These are phyloP conservation scores for Haplosporangium gracile DNA, from an alignment of 192 early-diverging fungal species.

Conservation along the genomic window DNA sequence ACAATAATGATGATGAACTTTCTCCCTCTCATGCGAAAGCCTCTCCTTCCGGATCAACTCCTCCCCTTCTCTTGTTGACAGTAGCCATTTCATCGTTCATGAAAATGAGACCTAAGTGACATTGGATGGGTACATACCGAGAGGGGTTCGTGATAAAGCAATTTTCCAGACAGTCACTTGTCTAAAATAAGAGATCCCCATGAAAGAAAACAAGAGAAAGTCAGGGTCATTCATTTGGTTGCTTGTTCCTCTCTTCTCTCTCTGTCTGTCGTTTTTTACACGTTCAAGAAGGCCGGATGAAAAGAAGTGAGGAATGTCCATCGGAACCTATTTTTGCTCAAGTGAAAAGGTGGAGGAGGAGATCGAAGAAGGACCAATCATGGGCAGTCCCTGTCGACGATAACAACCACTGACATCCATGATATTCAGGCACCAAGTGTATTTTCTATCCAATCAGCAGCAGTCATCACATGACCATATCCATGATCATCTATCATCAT, in stretches of 20 bases:
- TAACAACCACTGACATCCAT: not conserved
- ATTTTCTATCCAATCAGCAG: not conserved
- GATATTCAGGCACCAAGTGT: not conserved
- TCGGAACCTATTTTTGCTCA: slow-evolving; percentile 10
- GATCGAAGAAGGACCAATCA: slow-evolving; percentile 1
- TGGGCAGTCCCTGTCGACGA: not conserved
- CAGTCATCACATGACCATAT: not conserved
- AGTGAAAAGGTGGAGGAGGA: not conserved
- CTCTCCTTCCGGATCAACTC: not conserved
- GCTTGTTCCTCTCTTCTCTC: not conserved
- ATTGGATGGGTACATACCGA: not conserved
- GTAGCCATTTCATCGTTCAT: not conserved
- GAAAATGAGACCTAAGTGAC: not conserved
- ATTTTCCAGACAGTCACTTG: not conserved
- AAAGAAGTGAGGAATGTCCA: not conserved
- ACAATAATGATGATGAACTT: not conserved
- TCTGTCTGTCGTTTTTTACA: not conserved
- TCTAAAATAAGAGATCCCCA: not conserved
- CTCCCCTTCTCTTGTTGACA: not conserved
- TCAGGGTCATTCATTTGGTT: not conserved
- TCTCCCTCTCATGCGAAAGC: not conserved
- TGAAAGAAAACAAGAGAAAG: not conserved
- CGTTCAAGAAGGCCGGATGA: not conserved
- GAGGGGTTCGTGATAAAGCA: not conserved
- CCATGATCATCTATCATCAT: no score